Conservation (phyloP, 1,139 yeast species). For the Blastobotrys indianensis region DNA sequence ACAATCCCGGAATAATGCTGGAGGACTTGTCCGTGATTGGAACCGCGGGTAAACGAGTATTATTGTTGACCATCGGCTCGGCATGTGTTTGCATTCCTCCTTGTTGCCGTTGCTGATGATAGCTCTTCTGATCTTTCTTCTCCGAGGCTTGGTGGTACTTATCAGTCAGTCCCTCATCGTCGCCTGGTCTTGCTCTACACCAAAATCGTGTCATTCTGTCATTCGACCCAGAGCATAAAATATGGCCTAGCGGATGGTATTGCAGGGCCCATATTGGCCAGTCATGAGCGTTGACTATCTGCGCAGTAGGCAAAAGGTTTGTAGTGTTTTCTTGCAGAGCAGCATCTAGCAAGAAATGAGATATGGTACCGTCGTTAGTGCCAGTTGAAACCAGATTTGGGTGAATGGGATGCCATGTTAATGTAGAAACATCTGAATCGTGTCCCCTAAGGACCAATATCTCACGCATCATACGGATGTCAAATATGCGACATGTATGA, state of each 20-base stretch:
- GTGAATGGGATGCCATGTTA: conserved; percentile 92
- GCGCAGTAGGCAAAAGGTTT: conserved; percentile 32
- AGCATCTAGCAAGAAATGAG: conserved; percentile 65
- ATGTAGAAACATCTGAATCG: conserved; percentile 78
- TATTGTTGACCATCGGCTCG: too few species aligned
- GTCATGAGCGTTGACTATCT: conserved; percentile 88
- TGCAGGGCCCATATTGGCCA: conserved; percentile 85
- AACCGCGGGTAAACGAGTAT: too few species aligned
- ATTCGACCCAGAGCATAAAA: conserved; percentile 86
- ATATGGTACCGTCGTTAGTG: conserved; percentile 81
- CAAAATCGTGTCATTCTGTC: conserved; percentile 93
- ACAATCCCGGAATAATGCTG: conserved; percentile 6
- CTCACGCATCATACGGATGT: conserved; percentile 77
- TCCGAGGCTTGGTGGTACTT: conserved; percentile 71
- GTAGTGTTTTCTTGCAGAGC: conserved; percentile 30
- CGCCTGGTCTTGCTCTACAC: conserved; percentile 90
- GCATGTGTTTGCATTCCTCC: too few species aligned
- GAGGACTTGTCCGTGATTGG: neutral
- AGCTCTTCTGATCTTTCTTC: conserved; percentile 16
- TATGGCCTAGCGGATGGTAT: conserved; percentile 91
- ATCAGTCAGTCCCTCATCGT: conserved; percentile 76
- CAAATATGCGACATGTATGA: conserved; percentile 81
- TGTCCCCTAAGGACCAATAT: conserved; percentile 67
- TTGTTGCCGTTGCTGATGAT: neutral
- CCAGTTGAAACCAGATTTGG: conserved; percentile 77